phyloP scores from a whole-genome alignment of 2,329 filamentous ascomycete species.

The Pyrenophora teres region DNA sequence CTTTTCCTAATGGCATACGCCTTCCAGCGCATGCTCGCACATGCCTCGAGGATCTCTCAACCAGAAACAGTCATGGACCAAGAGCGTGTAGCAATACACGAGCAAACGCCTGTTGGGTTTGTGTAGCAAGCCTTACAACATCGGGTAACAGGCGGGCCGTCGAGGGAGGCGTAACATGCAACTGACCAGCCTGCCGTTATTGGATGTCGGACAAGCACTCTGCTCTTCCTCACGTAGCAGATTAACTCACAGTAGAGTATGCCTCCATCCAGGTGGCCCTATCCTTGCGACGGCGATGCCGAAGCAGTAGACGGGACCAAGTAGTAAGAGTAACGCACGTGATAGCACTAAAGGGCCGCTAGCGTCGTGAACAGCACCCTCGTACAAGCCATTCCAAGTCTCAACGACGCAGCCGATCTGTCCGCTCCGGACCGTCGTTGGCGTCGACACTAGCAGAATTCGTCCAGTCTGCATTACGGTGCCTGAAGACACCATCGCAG shows the following conservation, averaged over 20 bases:
- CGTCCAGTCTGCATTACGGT: not conserved
- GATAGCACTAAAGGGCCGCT: not conserved
- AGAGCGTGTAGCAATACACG: not conserved
- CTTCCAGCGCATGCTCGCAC: not conserved
- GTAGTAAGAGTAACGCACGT: conserved; percentile 6
- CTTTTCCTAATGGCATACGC: not conserved
- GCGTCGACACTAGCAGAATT: not conserved
- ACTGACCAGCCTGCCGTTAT: not conserved
- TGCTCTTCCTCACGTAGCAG: conserved; percentile 1
- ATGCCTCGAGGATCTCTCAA: not conserved
- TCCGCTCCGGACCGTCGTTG: conserved; percentile 1
- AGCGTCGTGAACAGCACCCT: conserved; percentile 6
- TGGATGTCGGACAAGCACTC: conserved; percentile 12
- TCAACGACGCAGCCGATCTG: not conserved
- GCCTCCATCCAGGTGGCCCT: not conserved
- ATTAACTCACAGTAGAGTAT: not conserved
- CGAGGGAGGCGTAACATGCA: conserved; percentile 7
- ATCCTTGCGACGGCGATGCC: not conserved
- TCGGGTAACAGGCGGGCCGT: conserved; percentile 11
- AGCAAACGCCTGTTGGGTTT: not conserved
- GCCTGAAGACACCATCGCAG: not conserved
- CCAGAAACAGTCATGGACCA: not conserved
- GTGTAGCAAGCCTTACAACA: conserved; percentile 7
- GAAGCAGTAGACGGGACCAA: not conserved
- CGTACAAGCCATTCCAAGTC: conserved; percentile 1